Base-by-base conservation (phyloP, 345 rosid genomes). In the Jatropha curcas region DNA sequence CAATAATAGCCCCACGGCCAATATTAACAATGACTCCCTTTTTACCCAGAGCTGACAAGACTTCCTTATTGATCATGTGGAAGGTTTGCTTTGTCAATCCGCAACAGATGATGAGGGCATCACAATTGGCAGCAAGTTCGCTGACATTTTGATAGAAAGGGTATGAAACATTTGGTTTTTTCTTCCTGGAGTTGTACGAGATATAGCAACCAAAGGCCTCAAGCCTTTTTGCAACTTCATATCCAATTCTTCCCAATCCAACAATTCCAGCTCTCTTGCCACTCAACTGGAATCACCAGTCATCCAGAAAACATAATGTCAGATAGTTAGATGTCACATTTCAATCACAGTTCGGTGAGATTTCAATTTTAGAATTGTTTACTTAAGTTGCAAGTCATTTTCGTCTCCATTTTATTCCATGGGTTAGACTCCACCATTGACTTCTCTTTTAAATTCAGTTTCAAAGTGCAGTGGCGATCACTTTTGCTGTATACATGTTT, bases 1-100 rank as follows among this genome's bases (percentile, higher is more conserved):
- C 87, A 14, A 87, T 31, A 60, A 89, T 80, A 4, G 79, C 59
- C 19, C 91, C 91, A 4, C 91, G 91, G 0, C 91, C 93, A 1
- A 87, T 76, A 24, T 89, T 89, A 50, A 89, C 72, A 14, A 87
- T 74, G 25, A 87, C 83, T 50, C 89, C 89, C 52, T 33, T 64
- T 61, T 78, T 82, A 41, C 89, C 88, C 60, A 87, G 24, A 11
- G 82, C 78, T 5, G 68, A 51, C 81, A 89, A 71, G 28, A 87
- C 88, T 43, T 84, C 83, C 65, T 72, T 78, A 60, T 84, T 68
- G 61, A 89, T 58, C 11, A 87, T 39, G 76, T 81, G 91, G 77
- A n/a, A 71, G 35, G 91, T 87, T 71, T 82, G 72, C 6, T 81
- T 69, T 0, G 89, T 87, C 27, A 89, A 78, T 0, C 83, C 67